Evolutionary conservation across 306 rosid genomes (phyloP).

Genomic region (Crotalaria pallida): DNA sequence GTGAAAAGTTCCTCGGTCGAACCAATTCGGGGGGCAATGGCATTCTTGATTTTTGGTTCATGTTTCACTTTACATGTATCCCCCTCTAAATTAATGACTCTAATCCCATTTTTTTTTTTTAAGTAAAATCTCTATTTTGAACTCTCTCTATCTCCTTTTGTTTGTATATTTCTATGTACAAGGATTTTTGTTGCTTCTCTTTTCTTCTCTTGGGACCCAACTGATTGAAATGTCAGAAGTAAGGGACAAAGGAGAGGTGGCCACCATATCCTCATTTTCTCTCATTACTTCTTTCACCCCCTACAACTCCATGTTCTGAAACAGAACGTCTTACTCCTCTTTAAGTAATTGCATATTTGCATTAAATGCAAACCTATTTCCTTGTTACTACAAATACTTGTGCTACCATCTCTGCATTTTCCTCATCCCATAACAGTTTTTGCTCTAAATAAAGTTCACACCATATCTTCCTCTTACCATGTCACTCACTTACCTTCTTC

Average conservation of each 20-base stretch:
- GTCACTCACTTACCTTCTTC: conserved; percentile 40
- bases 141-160: neutral
- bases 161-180: conserved; percentile 24
- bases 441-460: neutral
- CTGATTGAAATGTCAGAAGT: conserved; percentile 29
- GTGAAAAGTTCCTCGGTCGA: conserved; percentile 43
- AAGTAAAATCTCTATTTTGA: conserved; percentile 17
- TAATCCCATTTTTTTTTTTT: neutral
- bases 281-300: conserved; percentile 37
- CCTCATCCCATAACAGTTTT: conserved; percentile 3
- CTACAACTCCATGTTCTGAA: conserved; percentile 56
- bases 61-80: conserved; percentile 25
- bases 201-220: conserved; percentile 55
- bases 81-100: neutral
- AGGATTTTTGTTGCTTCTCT: conserved; percentile 24
- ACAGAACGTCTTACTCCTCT: conserved; percentile 33
- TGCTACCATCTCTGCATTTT: conserved; percentile 14
- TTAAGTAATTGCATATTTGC: conserved; percentile 35
- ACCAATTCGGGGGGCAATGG: conserved; percentile 33
- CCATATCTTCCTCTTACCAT: conserved; percentile 8
- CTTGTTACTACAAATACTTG: conserved; percentile 23
- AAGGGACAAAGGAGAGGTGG: conserved; percentile 36
- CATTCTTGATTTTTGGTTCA: conserved; percentile 34
- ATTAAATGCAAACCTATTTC: conserved; percentile 47
- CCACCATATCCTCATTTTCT: conserved; percentile 38